Evolutionary conservation across 371 early-diverging fungal genomes (phyloP), one percentile per base, ranked within the genome.

Genomic region (Mortierella sp.): DNA sequence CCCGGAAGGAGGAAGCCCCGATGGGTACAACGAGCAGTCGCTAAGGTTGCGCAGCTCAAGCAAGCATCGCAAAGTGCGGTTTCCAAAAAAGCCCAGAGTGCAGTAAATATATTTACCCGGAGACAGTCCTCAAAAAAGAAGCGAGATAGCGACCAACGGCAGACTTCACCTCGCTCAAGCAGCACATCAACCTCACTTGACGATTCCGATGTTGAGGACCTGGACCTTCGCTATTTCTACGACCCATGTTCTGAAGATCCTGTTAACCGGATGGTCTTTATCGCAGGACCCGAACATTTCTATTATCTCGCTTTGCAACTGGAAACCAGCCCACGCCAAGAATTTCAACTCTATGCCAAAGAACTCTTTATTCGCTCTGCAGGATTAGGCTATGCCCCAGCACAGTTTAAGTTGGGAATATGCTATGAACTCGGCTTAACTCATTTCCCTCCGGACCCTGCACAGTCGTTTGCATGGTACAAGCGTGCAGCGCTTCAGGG

Each of bases 401-500:
- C 94, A 6, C 86, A 90, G 22, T 92, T 90, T 64, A 92, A 92
- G 55, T 83, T 96, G 5, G 98, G 96, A 6, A 92, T 91, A 71
- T 95, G 95, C 68, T 95, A 93, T 72, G 96, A 96, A 74, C 89
- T 88, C 53, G 90, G 89, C 22, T 76, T 83, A 40, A 86, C 96
- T 0, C 88, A 85, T 23, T 91, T 92, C 45, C 83, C 87, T 0
- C 68, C 82, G 49, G 93, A 97, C 82, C 89, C 96, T 2, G 75
- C 85, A 22, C 76, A 89, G 1, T 93, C 94, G 10, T 92, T 96
- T 56, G 89, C 87, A 8, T 94, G 89, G 77, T 97, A 96, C 81
- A 87, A 86, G 61, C 84, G 91, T 26, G 98, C 99, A 0, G 98
- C 99, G 3, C 90, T 96, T 62, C 94, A 94, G 67, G 95, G 95